Base-by-base conservation (phyloP, 2,329 filamentous ascomycete genomes). In the Trichoderma sp. region DNA sequence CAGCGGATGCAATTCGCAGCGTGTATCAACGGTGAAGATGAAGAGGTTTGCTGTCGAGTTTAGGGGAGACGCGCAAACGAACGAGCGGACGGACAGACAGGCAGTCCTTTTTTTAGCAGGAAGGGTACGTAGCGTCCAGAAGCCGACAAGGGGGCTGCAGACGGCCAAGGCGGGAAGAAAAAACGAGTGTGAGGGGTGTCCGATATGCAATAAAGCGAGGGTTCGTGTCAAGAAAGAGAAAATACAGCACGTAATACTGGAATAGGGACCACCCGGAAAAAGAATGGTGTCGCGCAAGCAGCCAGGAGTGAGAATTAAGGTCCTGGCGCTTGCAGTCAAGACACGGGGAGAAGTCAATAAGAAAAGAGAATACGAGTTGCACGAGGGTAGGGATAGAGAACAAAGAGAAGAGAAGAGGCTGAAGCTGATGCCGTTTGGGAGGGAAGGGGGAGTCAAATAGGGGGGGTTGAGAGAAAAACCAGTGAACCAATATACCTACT, bases 191-290 rank as follows among this genome's bases (percentile, higher is more conserved):
- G 74, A 75, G 73, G 72, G 73, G 70, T 66, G 71, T 67, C 67
- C 71, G 68, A 73, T 78, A 79, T 78, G 78, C 76, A 78, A 78
- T 77, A 76, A 74, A 71, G 74, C 75, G 76, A 75, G 75, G 66
- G 65, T 59, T 66, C 39, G 64, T 69, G 70, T 67, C 54, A 39
- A 42, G 27, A 45, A 32, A n/a, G n/a, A 68, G 69, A 73, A 70
- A 70, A n/a, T n/a, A n/a, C n/a, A n/a, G n/a, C n/a, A n/a, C n/a
- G n/a, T n/a, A n/a, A n/a, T n/a, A n/a, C n/a, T n/a, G n/a, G n/a
- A 29, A 64, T 25, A 73, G 37, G 29, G 27, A 67, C 35, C 60
- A 52, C 72, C 67, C 69, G 68, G 70, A 71, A 69, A 69, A 71
- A 72, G 73, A 82, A 82, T 72, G 79, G 72, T 71, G 69, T 61